These are phyloP conservation scores for Phytopythium oedochilum DNA, from an alignment of 352 stramenopile species.

Conservation along the genomic window DNA sequence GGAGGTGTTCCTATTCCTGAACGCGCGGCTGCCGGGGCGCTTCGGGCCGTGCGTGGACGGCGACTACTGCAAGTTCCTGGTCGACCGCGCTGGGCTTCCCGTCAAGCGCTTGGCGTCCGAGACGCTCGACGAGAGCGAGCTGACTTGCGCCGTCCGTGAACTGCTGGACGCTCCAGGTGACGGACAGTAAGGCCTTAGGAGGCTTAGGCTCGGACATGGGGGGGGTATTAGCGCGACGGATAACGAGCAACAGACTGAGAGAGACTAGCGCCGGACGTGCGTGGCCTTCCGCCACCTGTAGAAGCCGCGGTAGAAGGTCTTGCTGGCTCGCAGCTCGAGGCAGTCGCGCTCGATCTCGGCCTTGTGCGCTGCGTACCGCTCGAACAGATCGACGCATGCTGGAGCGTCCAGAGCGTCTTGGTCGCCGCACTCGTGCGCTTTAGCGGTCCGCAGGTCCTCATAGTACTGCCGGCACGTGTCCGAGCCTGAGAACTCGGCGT, in stretches of 20 bases:
- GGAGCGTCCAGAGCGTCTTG: not conserved
- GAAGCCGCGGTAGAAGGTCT: constrained; percentile 5
- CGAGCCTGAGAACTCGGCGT: constrained; percentile 45
- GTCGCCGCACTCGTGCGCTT: constrained; percentile 18
- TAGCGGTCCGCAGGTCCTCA: constrained; percentile 31
- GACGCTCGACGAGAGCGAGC: not conserved
- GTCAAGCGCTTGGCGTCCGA: constrained; percentile 49
- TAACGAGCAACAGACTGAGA: too few relatives aligned
- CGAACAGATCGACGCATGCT: constrained; percentile 34
- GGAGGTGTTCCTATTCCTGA: constrained; percentile 80
- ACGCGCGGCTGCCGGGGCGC: constrained; percentile 49
- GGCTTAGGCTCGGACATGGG: too few relatives aligned
- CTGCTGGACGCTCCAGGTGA: too few relatives aligned
- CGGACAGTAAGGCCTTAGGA: too few relatives aligned
- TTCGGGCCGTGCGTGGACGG: constrained; percentile 77
- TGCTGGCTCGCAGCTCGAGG: constrained; percentile 17
- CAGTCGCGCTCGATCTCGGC: constrained; percentile 42
- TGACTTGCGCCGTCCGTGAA: not conserved
- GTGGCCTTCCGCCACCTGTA: constrained; percentile 3
- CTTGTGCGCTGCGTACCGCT: constrained; percentile 44
- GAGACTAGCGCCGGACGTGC: not conserved
- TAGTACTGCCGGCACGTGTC: constrained; percentile 63
- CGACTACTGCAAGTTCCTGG: constrained; percentile 90
- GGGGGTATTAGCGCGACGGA: too few relatives aligned
- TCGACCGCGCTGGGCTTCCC: constrained; percentile 73